phyloP scores from a whole-genome alignment of 169 alveolate species.

The Eimeria brunetti region DNA sequence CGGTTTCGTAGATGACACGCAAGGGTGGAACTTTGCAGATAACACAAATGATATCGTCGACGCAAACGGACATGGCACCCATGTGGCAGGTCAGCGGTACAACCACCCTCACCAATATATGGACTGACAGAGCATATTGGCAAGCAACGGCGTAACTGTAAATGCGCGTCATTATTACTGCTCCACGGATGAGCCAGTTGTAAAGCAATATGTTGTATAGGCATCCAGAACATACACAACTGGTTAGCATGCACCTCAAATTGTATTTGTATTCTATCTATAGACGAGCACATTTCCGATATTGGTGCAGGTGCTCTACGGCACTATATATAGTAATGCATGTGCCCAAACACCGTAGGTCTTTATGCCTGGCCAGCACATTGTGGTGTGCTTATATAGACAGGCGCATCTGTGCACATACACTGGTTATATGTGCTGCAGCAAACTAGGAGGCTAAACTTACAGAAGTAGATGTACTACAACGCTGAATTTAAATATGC shows the following conservation, averaged over 20 bases:
- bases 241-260: background rate
- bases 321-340: background rate
- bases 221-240: background rate
- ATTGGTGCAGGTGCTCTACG: background rate
- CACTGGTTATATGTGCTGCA: background rate
- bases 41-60: constrained; percentile 12
- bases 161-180: background rate
- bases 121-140: background rate
- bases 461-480: background rate
- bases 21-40: constrained; percentile 51
- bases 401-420: no score
- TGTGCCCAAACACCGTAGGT: background rate
- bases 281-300: background rate
- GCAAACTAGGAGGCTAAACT: background rate
- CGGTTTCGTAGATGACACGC: constrained; percentile 55
- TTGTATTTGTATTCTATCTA: background rate
- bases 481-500: background rate
- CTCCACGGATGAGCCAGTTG: background rate
- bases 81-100: constrained; percentile 70
- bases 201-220: background rate
- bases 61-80: constrained; percentile 75
- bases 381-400: background rate
- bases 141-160: background rate
- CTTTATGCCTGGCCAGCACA: background rate
- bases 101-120: background rate